Conservation (phyloP, 2,329 filamentous ascomycete species). For the Hypocrella siamensis region DNA sequence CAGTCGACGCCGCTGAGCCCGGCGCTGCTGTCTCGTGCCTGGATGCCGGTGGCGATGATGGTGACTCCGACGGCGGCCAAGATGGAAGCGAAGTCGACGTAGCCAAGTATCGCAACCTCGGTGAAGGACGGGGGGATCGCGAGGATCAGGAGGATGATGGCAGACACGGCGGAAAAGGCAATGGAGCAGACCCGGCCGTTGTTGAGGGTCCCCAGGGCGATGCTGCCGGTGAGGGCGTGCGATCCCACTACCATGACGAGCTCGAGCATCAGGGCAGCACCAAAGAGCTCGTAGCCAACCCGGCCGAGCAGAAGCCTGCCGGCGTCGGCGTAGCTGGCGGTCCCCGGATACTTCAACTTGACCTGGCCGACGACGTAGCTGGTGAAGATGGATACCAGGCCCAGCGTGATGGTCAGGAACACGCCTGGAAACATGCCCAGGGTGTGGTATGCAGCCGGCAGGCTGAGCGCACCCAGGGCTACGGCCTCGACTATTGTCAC, state of each 20-base stretch:
- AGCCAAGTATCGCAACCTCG: conserved; percentile 24
- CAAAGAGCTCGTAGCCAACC: conserved; percentile 40
- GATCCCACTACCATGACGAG: conserved; percentile 50
- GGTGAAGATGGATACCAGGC: conserved; percentile 21
- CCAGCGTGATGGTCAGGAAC: conserved; percentile 17
- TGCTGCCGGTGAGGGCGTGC: conserved; percentile 48
- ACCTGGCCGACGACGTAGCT: conserved; percentile 22
- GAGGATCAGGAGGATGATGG: conserved; percentile 19
- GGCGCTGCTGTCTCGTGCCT: conserved; percentile 6
- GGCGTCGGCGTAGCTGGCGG: conserved; percentile 49
- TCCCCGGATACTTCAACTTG: conserved; percentile 28
- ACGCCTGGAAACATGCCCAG: conserved; percentile 21
- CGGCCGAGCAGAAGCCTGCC: conserved; percentile 40
- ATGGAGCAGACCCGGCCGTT: conserved; percentile 26
- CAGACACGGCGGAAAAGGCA: conserved; percentile 20
- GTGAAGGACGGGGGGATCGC: conserved; percentile 24
- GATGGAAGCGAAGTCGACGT: conserved; percentile 39
- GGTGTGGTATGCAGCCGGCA: conserved; percentile 26
- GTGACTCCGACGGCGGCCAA: conserved; percentile 42
- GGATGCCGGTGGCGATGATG: conserved; percentile 43
- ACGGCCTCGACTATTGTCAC: conserved; percentile 35
- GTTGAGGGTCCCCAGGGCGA: conserved; percentile 46
- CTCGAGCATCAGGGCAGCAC: conserved; percentile 40
- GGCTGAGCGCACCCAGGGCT: conserved; percentile 30
- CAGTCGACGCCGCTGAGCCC: conserved; percentile 12